These are phyloP conservation scores for Curvularia verruculosa DNA, from an alignment of 2,329 filamentous ascomycete genomes.

Conservation along the genomic window DNA sequence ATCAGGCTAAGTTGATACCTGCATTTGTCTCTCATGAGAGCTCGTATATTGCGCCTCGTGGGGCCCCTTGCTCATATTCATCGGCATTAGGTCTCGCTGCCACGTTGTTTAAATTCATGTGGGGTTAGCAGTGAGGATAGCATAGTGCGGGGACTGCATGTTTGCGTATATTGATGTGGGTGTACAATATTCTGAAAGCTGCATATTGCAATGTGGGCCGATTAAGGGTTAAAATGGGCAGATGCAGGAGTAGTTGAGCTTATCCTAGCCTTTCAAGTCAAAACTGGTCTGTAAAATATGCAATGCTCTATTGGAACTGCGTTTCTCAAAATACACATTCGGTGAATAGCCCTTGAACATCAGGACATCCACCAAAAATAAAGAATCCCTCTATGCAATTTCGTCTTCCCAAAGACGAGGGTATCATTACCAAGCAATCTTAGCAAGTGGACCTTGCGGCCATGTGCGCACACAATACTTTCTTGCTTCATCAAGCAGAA, in stretches of 20 bases:
- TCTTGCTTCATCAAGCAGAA: conserved; percentile 70
- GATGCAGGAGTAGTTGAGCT: too few relatives aligned
- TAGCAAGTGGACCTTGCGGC: conserved; percentile 63
- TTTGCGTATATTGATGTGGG: conserved; percentile 19
- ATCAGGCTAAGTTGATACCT: background rate
- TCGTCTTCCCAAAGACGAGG: background rate
- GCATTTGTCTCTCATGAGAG: conserved; percentile 1
- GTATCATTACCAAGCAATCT: conserved; percentile 64
- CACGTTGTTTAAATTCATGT: conserved; percentile 13
- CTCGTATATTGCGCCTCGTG: conserved; percentile 8
- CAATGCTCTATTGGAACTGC: too few relatives aligned
- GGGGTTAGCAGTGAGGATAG: conserved; percentile 13
- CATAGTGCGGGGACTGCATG: conserved; percentile 4
- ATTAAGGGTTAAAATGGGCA: too few relatives aligned
- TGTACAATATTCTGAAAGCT: background rate
- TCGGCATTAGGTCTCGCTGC: conserved; percentile 18
- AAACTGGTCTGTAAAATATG: too few relatives aligned
- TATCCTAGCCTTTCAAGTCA: too few relatives aligned
- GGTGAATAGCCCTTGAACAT: background rate
- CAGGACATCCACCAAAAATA: background rate
- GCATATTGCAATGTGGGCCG: conserved; percentile 12
- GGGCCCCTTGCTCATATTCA: conserved; percentile 3
- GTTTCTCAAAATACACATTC: background rate
- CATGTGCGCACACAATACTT: conserved; percentile 67
- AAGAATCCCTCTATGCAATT: background rate